Evolutionary conservation across 805 yeast species (phyloP).

Genomic region (Yamadazyma tumulicola): DNA sequence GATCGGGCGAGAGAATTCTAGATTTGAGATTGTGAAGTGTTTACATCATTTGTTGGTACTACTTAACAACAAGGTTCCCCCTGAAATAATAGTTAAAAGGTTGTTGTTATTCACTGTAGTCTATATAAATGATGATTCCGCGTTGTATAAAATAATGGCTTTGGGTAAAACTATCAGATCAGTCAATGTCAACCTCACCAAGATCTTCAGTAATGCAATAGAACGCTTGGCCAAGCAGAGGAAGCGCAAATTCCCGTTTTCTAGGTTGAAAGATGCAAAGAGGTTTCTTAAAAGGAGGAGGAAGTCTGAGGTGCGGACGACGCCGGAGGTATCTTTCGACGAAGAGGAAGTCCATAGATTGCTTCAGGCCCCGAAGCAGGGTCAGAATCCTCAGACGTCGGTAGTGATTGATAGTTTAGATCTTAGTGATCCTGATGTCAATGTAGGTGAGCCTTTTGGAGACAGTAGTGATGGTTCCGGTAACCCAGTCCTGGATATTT

Average conservation of each 20-base stretch:
- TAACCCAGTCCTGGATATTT: too few species aligned
- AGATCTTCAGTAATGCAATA: conserved; percentile 20
- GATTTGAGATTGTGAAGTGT: conserved; percentile 6
- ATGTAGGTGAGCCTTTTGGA: conserved; percentile 12
- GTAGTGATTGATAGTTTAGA: conserved; percentile 2
- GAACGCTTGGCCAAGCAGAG: conserved; percentile 16
- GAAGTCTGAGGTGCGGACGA: neutral
- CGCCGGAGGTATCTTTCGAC: conserved; percentile 7
- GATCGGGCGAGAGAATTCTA: conserved; percentile 2
- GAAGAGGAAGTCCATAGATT: conserved; percentile 5
- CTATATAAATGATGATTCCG: conserved; percentile 14
- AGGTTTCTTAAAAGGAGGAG: conserved; percentile 1
- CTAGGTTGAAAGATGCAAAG: conserved; percentile 1
- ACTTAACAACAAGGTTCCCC: conserved; percentile 23
- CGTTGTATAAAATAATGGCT: conserved; percentile 16
- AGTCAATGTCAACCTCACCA: conserved; percentile 13
- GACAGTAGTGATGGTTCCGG: too few species aligned
- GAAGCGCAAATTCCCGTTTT: conserved; percentile 4
- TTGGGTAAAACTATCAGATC: conserved; percentile 18
- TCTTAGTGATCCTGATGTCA: conserved; percentile 4
- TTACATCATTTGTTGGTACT: conserved; percentile 1
- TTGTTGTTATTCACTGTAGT: conserved; percentile 22
- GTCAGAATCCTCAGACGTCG: neutral
- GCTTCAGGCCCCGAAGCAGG: conserved; percentile 5
- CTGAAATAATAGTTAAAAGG: conserved; percentile 20